Conservation (phyloP, 352 stramenopile species). For the Thraustochytrium sp. region DNA sequence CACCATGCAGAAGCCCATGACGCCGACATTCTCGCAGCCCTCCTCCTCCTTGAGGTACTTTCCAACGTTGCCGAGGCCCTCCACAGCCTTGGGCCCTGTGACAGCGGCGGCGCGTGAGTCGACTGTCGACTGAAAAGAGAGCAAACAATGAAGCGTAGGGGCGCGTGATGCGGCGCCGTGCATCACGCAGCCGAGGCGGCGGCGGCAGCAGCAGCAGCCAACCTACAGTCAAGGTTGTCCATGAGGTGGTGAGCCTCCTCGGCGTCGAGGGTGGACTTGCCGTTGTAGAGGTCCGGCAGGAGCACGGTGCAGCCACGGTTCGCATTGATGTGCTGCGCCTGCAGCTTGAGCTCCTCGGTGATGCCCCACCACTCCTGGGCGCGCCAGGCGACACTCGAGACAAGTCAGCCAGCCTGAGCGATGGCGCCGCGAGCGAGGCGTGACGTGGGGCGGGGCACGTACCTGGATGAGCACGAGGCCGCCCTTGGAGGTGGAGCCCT, state of each 20-base stretch:
- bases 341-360: conserved; percentile 47
- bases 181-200: not conserved
- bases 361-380: conserved; percentile 56
- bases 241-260: conserved; percentile 54
- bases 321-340: conserved; percentile 47
- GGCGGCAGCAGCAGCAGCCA: not conserved
- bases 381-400: too few relatives aligned
- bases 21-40: not conserved
- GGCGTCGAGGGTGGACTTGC: conserved; percentile 49
- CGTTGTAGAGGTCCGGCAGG: conserved; percentile 54
- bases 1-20: conserved; percentile 41
- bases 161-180: too few relatives aligned
- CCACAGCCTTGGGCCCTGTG: conserved; percentile 43
- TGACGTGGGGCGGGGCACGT: too few relatives aligned
- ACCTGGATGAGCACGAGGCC: conserved; percentile 10
- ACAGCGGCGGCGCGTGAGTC: not conserved
- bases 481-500: conserved; percentile 3
- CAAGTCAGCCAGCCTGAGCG: too few relatives aligned
- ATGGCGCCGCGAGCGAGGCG: too few relatives aligned
- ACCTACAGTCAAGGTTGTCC: conserved; percentile 51
- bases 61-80: conserved; percentile 46
- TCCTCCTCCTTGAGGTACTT: conserved; percentile 45
- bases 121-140: not conserved
- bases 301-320: conserved; percentile 46
- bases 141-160: not conserved